These are phyloP conservation scores for Lyophyllum decastes DNA, from an alignment of 768 basidiomycete species.

Conservation along the genomic window DNA sequence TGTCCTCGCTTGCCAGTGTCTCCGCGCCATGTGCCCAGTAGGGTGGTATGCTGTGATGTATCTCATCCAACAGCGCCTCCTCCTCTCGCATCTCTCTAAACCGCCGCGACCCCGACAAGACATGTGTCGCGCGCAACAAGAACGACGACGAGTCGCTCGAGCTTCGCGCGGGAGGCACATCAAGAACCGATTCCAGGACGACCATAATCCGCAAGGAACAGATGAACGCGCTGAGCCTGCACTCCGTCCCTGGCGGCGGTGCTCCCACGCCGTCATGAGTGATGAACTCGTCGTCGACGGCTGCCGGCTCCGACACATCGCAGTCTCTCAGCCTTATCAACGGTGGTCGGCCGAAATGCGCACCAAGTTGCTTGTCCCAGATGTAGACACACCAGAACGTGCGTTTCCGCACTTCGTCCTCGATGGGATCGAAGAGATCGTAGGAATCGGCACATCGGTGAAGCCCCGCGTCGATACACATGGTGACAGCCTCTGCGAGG, in stretches of 20 bases:
- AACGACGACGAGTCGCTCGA: slow-evolving; percentile 74
- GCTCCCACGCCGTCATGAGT: slow-evolving; percentile 67
- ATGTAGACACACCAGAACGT: slow-evolving; percentile 97
- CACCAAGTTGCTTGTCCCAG: slow-evolving; percentile 93
- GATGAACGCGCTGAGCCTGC: slow-evolving; percentile 82
- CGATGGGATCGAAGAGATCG: slow-evolving; percentile 86
- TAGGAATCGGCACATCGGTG: slow-evolving; percentile 87
- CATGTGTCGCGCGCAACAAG: slow-evolving; percentile 66
- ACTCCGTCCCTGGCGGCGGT: slow-evolving; percentile 73
- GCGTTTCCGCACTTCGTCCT: slow-evolving; percentile 89
- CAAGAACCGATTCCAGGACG: slow-evolving; percentile 86
- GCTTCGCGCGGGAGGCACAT: slow-evolving; percentile 71
- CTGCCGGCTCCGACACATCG: slow-evolving; percentile 84
- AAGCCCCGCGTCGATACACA: slow-evolving; percentile 86
- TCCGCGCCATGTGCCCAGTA: slow-evolving; percentile 84
- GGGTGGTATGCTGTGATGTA: slow-evolving; percentile 66
- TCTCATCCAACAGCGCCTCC: slow-evolving; percentile 79
- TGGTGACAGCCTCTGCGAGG: slow-evolving; percentile 83
- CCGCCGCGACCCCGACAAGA: slow-evolving; percentile 63
- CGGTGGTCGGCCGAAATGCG: slow-evolving; percentile 88
- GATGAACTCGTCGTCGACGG: slow-evolving; percentile 89
- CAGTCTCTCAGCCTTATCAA: slow-evolving; percentile 87
- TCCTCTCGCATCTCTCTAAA: slow-evolving; percentile 76
- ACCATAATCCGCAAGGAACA: slow-evolving; percentile 77
- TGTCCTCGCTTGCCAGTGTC: slow-evolving; percentile 81